These are phyloP conservation scores for Cornus kousa DNA, from an alignment of 148 eudicot genomes.

Conservation along the genomic window DNA sequence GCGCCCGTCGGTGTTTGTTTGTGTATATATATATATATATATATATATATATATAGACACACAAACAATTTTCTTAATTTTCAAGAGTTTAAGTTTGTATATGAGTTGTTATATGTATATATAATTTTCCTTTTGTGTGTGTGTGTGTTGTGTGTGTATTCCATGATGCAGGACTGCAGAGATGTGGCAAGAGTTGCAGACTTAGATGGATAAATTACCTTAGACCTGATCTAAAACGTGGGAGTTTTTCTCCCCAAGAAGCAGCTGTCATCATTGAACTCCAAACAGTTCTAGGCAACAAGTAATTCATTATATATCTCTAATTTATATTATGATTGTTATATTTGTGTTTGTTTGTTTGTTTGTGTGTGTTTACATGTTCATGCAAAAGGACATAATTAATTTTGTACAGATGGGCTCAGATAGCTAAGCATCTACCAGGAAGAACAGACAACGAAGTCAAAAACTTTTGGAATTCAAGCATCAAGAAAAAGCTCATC, in stretches of 20 bases:
- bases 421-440: background rate
- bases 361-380: background rate
- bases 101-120: too few species aligned
- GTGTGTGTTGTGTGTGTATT: background rate
- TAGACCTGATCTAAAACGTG: background rate
- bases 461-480: background rate
- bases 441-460: background rate
- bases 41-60: too few species aligned
- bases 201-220: background rate
- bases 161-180: background rate
- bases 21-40: too few species aligned
- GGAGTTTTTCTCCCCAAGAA: background rate
- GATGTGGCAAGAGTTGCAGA: background rate
- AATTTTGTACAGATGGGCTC: background rate
- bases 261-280: background rate
- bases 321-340: too few species aligned
- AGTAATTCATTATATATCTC: background rate
- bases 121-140: too few species aligned
- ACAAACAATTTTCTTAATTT: too few species aligned
- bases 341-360: too few species aligned
- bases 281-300: background rate
- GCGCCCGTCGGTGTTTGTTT: too few species aligned
- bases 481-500: background rate
- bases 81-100: too few species aligned
- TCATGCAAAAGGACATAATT: background rate